A percentile compares a stretch with the other conserved stretches of the same genome.
These are phyloP conservation scores for Ustilago curta DNA, from an alignment of 1,284 basidiomycete species.

Conservation along the genomic window DNA sequence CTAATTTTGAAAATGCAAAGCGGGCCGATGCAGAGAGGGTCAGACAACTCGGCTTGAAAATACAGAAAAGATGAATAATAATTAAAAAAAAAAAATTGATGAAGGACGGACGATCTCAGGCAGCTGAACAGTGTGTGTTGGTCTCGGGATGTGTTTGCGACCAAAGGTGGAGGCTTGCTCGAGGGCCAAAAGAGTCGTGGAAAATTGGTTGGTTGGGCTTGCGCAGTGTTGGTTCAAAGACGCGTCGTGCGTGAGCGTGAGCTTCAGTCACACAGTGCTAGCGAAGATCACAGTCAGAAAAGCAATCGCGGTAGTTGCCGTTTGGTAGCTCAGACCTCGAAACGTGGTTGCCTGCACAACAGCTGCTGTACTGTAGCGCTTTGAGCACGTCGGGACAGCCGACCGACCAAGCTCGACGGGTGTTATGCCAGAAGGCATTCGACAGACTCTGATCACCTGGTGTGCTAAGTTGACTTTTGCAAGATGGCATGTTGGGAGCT, in stretches of 20 bases:
- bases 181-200: background rate
- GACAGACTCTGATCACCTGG: too few species aligned
- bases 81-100: background rate
- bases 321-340: background rate
- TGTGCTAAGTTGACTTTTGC: too few species aligned
- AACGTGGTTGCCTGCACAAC: background rate
- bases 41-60: background rate
- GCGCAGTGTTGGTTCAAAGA: background rate
- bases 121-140: slow-evolving; percentile 11
- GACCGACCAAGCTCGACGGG: too few species aligned
- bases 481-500: too few species aligned
- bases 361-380: too few species aligned
- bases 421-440: too few species aligned
- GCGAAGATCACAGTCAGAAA: too few species aligned
- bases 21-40: background rate
- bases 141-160: slow-evolving; percentile 4
- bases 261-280: too few species aligned
- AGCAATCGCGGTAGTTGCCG: background rate
- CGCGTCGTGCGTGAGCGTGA: slow-evolving; percentile 2
- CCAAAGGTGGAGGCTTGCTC: slow-evolving; percentile 17
- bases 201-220: background rate
- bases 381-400: too few species aligned
- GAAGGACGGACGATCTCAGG: background rate
- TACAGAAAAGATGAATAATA: background rate
- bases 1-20: background rate